phyloP scores from a whole-genome alignment of 2,329 filamentous ascomycete genomes.

The Grosmannia serpens region DNA sequence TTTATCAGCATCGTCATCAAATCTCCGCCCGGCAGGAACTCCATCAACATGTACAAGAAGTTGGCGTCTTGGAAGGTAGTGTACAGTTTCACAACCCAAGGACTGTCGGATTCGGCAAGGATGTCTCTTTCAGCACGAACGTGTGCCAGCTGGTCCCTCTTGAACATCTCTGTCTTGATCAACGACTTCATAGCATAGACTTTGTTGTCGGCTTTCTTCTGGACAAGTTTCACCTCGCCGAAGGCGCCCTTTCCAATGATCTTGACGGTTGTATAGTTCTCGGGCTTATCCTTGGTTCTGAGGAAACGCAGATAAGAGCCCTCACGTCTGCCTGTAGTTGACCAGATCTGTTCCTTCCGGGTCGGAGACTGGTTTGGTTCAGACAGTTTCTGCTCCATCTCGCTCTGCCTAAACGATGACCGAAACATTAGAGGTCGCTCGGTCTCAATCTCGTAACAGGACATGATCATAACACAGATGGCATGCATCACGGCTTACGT shows the following conservation, averaged over 20 bases:
- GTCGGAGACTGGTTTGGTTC: constrained; percentile 64
- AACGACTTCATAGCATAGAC: constrained; percentile 98
- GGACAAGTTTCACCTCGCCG: constrained; percentile 93
- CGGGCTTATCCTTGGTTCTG: constrained; percentile 81
- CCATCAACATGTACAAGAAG: constrained; percentile 98
- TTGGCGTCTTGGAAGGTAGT: constrained; percentile 95
- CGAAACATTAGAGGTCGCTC: background rate
- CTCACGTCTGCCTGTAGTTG: constrained; percentile 75
- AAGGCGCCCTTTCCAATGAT: constrained; percentile 99
- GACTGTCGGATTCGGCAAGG: constrained; percentile 95
- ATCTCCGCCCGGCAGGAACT: constrained; percentile 95
- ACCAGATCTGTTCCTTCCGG: constrained; percentile 75
- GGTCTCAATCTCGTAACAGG: background rate
- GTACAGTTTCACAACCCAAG: constrained; percentile 97
- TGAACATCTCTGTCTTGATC: constrained; percentile 99
- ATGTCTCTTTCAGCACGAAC: constrained; percentile 97
- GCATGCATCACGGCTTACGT: no score
- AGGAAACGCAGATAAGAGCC: constrained; percentile 89
- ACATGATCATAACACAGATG: background rate
- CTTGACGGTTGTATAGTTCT: constrained; percentile 94
- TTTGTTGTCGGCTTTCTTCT: constrained; percentile 91
- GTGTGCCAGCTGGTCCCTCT: constrained; percentile 95
- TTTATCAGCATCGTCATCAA: constrained; percentile 99
- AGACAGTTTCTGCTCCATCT: constrained; percentile 75
- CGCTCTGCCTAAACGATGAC: constrained; percentile 56